Base-by-base conservation (phyloP, 2,329 filamentous ascomycete species). In the Ascosphaera aggregata region DNA sequence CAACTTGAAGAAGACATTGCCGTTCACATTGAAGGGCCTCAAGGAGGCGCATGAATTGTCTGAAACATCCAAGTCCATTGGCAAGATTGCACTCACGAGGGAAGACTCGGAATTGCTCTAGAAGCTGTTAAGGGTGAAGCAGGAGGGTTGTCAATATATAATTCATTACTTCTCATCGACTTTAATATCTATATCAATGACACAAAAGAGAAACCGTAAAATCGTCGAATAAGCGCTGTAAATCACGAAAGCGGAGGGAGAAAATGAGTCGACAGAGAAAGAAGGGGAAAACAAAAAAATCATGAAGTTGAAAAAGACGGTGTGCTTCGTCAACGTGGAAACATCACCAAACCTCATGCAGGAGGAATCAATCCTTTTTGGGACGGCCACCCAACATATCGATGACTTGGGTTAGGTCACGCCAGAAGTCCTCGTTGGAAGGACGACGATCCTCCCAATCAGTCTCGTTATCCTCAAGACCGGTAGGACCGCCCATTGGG, bases 381-480 rank as follows among this genome's bases (percentile, higher is more conserved):
- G 75, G 70, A 42, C 82, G 67, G 2, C 84, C 86, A 38, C 77
- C 80, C 22, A 98, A 61, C 24, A 82, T 76, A 54, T 98, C 80
- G 2, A 93, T 85, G 19, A 82, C 72, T 38, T 76, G 66, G 58
- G 82, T 80, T 56, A 93, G 63, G 38, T 65, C 66, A 49, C 80
- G 63, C 89, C 89, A 98, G 63, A 82, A 85, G 30, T 32, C 30
- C 47, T 89, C 80, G 40, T 73, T 61, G 59, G 73, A 80, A 36
- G 89, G 86, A 38, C 89, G 67, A 38, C 89, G 68, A 56, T 91
- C 84, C 46, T 74, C 71, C 89, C 89, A 98, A 61, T 98, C 86
- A 3, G 89, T 95, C 51, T 85, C 80, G 18, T 72, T 70, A 47
- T 72, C 71, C 62, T 95, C 89, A 7, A 95, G 67, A 34, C 71